Evolutionary conservation across 257 asterid genomes (phyloP).

Genomic region (Scutellaria baicalensis): DNA sequence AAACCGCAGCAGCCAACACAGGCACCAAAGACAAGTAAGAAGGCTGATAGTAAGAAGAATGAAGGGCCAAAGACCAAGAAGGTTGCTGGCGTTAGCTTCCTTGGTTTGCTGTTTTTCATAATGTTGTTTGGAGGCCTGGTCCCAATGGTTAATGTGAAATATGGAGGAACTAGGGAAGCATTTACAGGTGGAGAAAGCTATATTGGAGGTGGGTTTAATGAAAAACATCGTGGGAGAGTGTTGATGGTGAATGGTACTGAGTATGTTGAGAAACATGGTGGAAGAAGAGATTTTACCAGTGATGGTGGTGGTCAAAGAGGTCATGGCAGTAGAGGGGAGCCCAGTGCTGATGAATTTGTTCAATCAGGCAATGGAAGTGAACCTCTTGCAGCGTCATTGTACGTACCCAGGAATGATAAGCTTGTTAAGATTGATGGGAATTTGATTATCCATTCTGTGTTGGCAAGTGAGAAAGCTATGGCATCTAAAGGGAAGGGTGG

Average conservation of each 20-base stretch:
- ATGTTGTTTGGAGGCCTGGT: constrained; percentile 81
- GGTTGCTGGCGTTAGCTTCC: constrained; percentile 87
- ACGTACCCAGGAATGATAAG: constrained; percentile 75
- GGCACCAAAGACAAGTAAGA: constrained; percentile 52
- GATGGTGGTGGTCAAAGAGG: constrained; percentile 23
- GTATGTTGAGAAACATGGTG: constrained; percentile 26
- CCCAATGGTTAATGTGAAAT: constrained; percentile 71
- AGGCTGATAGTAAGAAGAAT: constrained; percentile 54
- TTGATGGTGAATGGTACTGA: constrained; percentile 57
- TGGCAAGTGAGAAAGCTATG: constrained; percentile 79
- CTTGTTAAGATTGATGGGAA: constrained; percentile 77
- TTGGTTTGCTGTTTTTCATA: constrained; percentile 72
- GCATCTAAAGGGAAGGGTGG: constrained; percentile 41
- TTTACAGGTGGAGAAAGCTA: constrained; percentile 38
- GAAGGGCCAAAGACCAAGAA: constrained; percentile 74
- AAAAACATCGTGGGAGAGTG: constrained; percentile 58
- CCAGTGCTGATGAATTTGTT: constrained; percentile 32
- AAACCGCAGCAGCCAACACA: constrained; percentile 54
- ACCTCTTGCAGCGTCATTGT: constrained; percentile 63
- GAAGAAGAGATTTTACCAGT: constrained; percentile 30
- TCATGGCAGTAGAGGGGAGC: constrained; percentile 28
- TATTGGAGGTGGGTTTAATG: constrained; percentile 32
- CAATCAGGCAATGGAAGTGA: constrained; percentile 42
- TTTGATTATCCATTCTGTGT: constrained; percentile 61
- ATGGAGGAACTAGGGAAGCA: constrained; percentile 59